Evolutionary conservation across 441 rosid genomes (phyloP), one percentile per base, ranked within the genome.

Genomic region (Syzygium syzygioides): DNA sequence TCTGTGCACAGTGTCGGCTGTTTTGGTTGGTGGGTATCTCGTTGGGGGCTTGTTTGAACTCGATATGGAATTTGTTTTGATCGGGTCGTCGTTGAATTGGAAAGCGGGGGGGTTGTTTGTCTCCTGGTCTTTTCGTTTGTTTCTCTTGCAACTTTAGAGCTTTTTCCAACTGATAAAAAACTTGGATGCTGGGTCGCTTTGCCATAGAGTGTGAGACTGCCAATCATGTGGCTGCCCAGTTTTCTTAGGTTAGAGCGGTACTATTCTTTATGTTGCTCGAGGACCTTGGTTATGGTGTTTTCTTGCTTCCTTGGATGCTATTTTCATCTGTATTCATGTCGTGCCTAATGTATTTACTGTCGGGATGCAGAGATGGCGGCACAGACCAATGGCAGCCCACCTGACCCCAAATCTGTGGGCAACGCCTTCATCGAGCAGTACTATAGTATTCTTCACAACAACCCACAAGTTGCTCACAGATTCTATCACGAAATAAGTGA

Each of bases 401-500:
- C 91, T 28, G 94, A 90, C 57, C 92, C 95, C 8, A 89, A 91
- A 66, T 88, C 87, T 55, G 92, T 94, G 64, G 95, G 96, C 55
- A 92, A 93, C 84, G 93, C 91, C 55, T 95, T 95, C 90, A 92
- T 94, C 86, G 85, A 93, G 85, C 93, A 91, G 32, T 95, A 94
- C 86, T 95, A 94, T 91, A 66, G 57, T 85, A 86, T 92, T 48
- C 92, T 94, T 20, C 91, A 89, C 48, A 59, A 86, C 48, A 86
- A 88, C 14, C 95, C 96, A 4, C 86, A 89, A 3, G 80, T 87
- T 60, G 94, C 93, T 86, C 92, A 93, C 86, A 91, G 83, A 54
- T 95, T 94, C 86, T 95, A 95, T 90, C 93, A 86, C 2, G 94
- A 93, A 83, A 90, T 87, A 1, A 95, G 97, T 84, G 93, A 86